phyloP scores from a whole-genome alignment of 129 eudicot genomes.

The Lonicera japonica region DNA sequence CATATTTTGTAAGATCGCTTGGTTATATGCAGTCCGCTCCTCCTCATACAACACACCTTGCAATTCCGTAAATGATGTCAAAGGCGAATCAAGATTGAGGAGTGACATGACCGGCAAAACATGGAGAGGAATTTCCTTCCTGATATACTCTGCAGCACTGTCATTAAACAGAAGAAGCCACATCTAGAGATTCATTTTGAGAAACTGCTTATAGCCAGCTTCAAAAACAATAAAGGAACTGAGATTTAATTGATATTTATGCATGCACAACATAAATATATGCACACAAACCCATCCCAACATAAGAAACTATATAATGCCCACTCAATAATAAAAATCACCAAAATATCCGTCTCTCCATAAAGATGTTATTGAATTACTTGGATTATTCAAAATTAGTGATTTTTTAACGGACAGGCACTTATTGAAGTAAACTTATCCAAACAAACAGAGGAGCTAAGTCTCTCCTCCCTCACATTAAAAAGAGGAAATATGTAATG shows the following conservation, averaged over 20 bases:
- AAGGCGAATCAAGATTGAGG: slow-evolving; percentile 66
- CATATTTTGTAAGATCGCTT: slow-evolving; percentile 64
- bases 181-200: slow-evolving; percentile 4
- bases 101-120: slow-evolving; percentile 68
- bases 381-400: too few species aligned
- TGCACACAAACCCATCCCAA: background rate
- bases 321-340: too few species aligned
- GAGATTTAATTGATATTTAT: background rate
- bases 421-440: too few species aligned
- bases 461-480: too few species aligned
- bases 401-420: too few species aligned
- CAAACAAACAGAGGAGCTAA: too few species aligned
- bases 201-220: background rate
- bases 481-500: too few species aligned
- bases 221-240: background rate
- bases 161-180: slow-evolving; percentile 22
- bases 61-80: slow-evolving; percentile 63
- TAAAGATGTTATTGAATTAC: too few species aligned
- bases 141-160: slow-evolving; percentile 91
- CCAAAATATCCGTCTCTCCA: too few species aligned
- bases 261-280: background rate
- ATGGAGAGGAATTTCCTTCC: slow-evolving; percentile 91
- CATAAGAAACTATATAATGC: too few species aligned
- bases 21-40: slow-evolving; percentile 75
- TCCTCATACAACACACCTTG: slow-evolving; percentile 84